phyloP scores from a whole-genome alignment of 179 eudicot genomes.

The Beta macrorhiza region DNA sequence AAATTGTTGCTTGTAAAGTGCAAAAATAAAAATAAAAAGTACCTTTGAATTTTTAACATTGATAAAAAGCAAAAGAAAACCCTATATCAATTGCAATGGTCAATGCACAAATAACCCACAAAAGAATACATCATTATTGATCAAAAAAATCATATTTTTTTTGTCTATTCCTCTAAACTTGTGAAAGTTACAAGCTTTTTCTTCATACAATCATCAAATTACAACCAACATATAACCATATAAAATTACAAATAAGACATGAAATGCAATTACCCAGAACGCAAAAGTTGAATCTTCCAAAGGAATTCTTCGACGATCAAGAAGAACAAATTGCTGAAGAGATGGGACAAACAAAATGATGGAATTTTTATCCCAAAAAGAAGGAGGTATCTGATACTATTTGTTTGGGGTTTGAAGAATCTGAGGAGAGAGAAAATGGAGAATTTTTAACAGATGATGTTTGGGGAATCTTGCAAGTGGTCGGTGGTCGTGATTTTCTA shows the following conservation, averaged over 20 bases:
- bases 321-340: background rate
- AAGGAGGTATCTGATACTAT: background rate
- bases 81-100: background rate
- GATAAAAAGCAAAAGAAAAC: too few relatives aligned
- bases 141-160: too few relatives aligned
- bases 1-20: too few relatives aligned
- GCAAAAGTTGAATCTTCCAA: background rate
- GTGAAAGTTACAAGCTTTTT: constrained; percentile 14
- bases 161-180: background rate
- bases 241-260: background rate
- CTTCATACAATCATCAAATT: constrained; percentile 7
- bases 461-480: constrained; percentile 19
- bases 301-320: background rate
- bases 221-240: background rate
- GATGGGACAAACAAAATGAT: background rate
- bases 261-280: background rate
- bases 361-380: background rate
- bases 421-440: background rate
- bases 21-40: background rate
- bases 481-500: constrained; percentile 1
- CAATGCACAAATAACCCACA: background rate
- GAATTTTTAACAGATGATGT: background rate
- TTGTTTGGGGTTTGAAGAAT: background rate
- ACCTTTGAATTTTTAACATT: too few relatives aligned
- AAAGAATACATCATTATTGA: background rate